Percentiles rank a stretch among this genome's conserved stretches.
These are phyloP conservation scores for Lathyrus aphaca DNA, from an alignment of 306 rosid genomes.

Conservation along the genomic window DNA sequence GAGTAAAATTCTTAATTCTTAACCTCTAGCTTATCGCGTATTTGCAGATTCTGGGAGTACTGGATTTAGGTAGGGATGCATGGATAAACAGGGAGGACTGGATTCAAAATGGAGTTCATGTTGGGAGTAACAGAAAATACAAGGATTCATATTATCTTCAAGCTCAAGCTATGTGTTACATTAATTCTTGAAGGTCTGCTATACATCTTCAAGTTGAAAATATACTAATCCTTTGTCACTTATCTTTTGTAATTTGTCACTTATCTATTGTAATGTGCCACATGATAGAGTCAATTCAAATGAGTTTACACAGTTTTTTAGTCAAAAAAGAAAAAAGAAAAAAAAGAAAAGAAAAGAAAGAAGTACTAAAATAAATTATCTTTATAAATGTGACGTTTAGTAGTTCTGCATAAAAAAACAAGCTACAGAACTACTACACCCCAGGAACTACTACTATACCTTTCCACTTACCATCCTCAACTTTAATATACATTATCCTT, in stretches of 20 bases:
- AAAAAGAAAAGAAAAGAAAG: no score
- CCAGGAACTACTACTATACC: no score
- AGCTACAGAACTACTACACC: no score
- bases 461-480: no score
- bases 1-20: slow-evolving; percentile 3
- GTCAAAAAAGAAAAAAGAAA: no score
- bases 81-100: slow-evolving; percentile 90
- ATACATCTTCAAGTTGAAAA: slow-evolving; percentile 12
- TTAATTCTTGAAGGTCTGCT: slow-evolving; percentile 57
- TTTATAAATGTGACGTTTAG: no score
- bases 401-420: no score
- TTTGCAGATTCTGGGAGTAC: slow-evolving; percentile 81
- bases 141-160: slow-evolving; percentile 88
- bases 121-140: slow-evolving; percentile 81
- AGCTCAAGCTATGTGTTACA: slow-evolving; percentile 94
- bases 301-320: background rate
- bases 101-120: slow-evolving; percentile 72
- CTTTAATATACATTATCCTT: no score
- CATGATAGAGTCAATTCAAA: background rate
- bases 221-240: background rate
- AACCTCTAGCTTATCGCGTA: background rate
- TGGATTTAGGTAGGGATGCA: slow-evolving; percentile 85
- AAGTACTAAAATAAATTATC: no score
- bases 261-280: background rate
- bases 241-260: background rate